A percentile compares a stretch with the other conserved stretches of the same genome.
These are phyloP conservation scores for Pholiota molesta DNA, from an alignment of 768 basidiomycete species.

Conservation along the genomic window DNA sequence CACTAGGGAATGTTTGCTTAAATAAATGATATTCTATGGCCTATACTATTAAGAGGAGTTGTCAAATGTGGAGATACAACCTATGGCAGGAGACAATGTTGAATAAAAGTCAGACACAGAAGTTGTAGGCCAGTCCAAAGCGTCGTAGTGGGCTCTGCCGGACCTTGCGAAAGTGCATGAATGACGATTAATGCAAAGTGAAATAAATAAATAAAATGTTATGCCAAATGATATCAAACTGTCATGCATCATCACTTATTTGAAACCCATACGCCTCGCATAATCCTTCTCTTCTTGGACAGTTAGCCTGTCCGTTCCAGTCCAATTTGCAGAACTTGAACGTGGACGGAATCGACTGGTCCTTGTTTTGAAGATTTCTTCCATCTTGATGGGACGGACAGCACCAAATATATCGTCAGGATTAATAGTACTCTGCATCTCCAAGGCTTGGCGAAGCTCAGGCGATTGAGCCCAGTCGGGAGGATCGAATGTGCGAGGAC, in stretches of 20 bases:
- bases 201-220: not conserved
- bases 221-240: slow-evolving; percentile 21
- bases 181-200: not conserved
- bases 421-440: slow-evolving; percentile 84
- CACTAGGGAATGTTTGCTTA: too few relatives aligned
- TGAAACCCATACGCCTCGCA: slow-evolving; percentile 88
- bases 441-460: slow-evolving; percentile 75
- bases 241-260: slow-evolving; percentile 30
- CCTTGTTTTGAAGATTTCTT: slow-evolving; percentile 84
- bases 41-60: too few relatives aligned
- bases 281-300: slow-evolving; percentile 86
- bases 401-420: slow-evolving; percentile 92
- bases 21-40: too few relatives aligned
- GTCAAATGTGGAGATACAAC: too few relatives aligned
- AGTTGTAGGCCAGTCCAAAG: too few relatives aligned
- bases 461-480: slow-evolving; percentile 94
- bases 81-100: too few relatives aligned
- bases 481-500: slow-evolving; percentile 69
- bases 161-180: not conserved
- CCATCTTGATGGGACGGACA: slow-evolving; percentile 86
- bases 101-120: too few relatives aligned
- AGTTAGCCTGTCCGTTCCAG: slow-evolving; percentile 87
- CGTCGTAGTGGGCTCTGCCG: too few relatives aligned
- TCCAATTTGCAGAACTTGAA: slow-evolving; percentile 96
- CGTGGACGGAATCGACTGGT: slow-evolving; percentile 85